Conservation (phyloP, 129 eudicot genomes). For the Pseudognaphalium luteoalbum region DNA sequence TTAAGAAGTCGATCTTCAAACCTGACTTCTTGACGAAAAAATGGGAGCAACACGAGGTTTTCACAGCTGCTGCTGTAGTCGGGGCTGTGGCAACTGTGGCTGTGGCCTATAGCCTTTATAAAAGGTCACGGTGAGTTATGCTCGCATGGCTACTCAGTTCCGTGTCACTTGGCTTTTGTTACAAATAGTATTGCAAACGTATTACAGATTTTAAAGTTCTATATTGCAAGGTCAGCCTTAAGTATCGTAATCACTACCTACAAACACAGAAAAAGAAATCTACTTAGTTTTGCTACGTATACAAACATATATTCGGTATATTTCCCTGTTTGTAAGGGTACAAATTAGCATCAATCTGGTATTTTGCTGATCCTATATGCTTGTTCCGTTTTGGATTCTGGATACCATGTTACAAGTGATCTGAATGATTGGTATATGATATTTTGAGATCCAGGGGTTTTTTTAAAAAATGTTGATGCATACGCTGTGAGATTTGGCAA, state of each 20-base stretch:
- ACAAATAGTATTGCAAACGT: slow-evolving; percentile 12
- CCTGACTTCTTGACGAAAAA: slow-evolving; percentile 44
- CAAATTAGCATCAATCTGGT: slow-evolving; percentile 29
- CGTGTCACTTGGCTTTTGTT: background rate
- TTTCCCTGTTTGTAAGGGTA: slow-evolving; percentile 31
- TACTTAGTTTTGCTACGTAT: slow-evolving; percentile 20
- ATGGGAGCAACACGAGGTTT: slow-evolving; percentile 80
- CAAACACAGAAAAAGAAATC: background rate
- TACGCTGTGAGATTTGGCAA: background rate
- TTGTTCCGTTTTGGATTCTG: slow-evolving; percentile 27
- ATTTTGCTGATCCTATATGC: slow-evolving; percentile 23
- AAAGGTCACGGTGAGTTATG: slow-evolving; percentile 53
- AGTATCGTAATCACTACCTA: slow-evolving; percentile 11
- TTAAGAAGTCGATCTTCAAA: slow-evolving; percentile 26
- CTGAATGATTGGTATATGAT: slow-evolving; percentile 33
- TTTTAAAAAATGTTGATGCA: slow-evolving; percentile 9
- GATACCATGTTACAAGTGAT: slow-evolving; percentile 28
- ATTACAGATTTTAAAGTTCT: slow-evolving; percentile 10
- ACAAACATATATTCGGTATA: slow-evolving; percentile 16
- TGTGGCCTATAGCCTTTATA: slow-evolving; percentile 67
- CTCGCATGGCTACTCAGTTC: background rate
- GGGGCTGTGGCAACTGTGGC: slow-evolving; percentile 85
- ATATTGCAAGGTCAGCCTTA: background rate
- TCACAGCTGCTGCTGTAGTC: slow-evolving; percentile 65
- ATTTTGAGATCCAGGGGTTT: slow-evolving; percentile 4